phyloP scores from a whole-genome alignment of 768 basidiomycete species.

The Gyrodon lividus region DNA sequence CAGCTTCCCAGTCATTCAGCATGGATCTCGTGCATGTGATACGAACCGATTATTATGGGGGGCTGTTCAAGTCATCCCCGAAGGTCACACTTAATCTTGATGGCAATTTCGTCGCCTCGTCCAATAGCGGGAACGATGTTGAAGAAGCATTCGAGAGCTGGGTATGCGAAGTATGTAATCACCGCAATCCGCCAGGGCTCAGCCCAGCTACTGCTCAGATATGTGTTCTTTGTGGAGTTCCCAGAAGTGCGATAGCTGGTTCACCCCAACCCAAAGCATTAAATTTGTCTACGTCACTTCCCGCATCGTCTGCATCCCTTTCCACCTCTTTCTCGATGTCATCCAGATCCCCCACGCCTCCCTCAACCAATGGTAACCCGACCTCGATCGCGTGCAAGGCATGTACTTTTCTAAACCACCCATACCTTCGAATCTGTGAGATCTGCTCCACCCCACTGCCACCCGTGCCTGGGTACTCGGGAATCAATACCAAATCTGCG shows the following conservation, averaged over 20 bases:
- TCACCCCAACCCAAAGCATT: constrained; percentile 27
- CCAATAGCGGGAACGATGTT: constrained; percentile 28
- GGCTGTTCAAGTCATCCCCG: constrained; percentile 84
- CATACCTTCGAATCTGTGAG: constrained; percentile 72
- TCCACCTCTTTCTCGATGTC: constrained; percentile 21
- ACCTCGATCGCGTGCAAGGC: constrained; percentile 66
- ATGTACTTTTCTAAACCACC: constrained; percentile 92
- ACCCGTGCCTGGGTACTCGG: constrained; percentile 13
- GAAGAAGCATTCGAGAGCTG: constrained; percentile 54
- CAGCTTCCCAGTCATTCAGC: constrained; percentile 59
- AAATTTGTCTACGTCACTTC: constrained; percentile 40
- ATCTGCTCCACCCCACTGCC: constrained; percentile 79
- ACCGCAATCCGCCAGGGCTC: constrained; percentile 73
- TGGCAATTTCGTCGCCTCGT: constrained; percentile 23
- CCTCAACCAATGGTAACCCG: constrained; percentile 16
- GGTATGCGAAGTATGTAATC: constrained; percentile 89
- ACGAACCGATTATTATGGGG: constrained; percentile 86
- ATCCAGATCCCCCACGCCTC: constrained; percentile 19
- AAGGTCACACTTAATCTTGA: constrained; percentile 82
- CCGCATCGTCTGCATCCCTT: constrained; percentile 36
- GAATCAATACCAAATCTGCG: constrained; percentile 50
- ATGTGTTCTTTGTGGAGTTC: constrained; percentile 83
- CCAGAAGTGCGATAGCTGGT: constrained; percentile 42
- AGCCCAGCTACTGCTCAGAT: constrained; percentile 66
- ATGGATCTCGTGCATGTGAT: constrained; percentile 62